Percentiles rank a stretch among this genome's conserved stretches.
phyloP scores from a whole-genome alignment of 176 grass and related monocot genomes.

The Aegilops sharonensis region DNA sequence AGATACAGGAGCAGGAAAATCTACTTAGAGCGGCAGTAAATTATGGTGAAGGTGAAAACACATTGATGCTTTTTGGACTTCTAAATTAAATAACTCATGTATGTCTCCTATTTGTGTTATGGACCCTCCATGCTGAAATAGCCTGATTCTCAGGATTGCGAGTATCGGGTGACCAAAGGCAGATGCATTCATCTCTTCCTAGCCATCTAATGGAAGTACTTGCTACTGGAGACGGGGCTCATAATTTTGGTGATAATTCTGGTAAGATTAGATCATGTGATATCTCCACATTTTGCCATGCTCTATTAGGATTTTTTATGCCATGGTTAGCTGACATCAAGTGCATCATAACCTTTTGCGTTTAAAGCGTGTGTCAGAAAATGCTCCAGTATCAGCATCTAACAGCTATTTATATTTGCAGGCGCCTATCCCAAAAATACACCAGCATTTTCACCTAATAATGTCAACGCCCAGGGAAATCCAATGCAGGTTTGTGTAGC shows the following conservation, averaged over 20 bases:
- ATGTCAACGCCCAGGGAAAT: constrained; percentile 52
- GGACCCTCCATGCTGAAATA: not conserved
- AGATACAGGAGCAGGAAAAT: constrained; percentile 95
- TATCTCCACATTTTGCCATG: not conserved
- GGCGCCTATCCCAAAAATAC: constrained; percentile 64
- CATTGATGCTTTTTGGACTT: constrained; percentile 22
- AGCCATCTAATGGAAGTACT: constrained; percentile 88
- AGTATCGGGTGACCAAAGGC: constrained; percentile 69
- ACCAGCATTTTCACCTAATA: constrained; percentile 55
- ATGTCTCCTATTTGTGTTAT: constrained; percentile 6
- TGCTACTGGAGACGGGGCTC: constrained; percentile 57
- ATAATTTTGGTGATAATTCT: constrained; percentile 81
- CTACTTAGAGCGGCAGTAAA: constrained; percentile 78
- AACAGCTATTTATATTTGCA: constrained; percentile 43
- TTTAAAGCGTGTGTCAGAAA: constrained; percentile 29
- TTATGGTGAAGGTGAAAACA: constrained; percentile 75
- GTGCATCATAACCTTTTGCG: constrained; percentile 22
- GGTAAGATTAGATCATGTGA: constrained; percentile 25
- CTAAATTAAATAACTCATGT: not conserved
- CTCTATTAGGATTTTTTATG: not conserved
- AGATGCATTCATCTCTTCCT: constrained; percentile 84
- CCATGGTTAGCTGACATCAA: not conserved
- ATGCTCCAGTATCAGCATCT: constrained; percentile 13
- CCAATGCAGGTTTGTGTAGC: constrained; percentile 67
- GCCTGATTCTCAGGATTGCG: constrained; percentile 56